These are phyloP conservation scores for Biscutella laevigata DNA, from an alignment of 441 rosid species.

Conservation along the genomic window DNA sequence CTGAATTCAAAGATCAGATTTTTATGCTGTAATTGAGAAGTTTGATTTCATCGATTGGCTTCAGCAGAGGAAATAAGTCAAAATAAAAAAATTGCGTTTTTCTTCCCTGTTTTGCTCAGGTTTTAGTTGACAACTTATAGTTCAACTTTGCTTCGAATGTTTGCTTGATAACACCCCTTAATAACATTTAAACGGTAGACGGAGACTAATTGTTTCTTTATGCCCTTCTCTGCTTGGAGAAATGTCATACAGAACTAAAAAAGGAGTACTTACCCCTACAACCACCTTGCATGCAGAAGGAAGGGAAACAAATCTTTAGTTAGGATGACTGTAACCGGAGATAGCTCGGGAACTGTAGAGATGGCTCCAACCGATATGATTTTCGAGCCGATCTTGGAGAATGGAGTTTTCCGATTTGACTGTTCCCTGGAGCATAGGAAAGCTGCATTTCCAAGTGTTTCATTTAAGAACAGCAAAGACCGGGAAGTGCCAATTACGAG, in stretches of 20 bases:
- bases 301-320: constrained; percentile 17
- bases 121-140: not conserved
- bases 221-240: constrained; percentile 7
- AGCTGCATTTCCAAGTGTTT: constrained; percentile 61
- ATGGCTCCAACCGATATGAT: constrained; percentile 42
- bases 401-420: constrained; percentile 74
- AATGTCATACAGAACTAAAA: constrained; percentile 14
- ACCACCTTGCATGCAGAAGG: constrained; percentile 30
- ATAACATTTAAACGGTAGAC: not conserved
- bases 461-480: constrained; percentile 46
- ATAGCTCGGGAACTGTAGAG: constrained; percentile 27
- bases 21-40: not conserved
- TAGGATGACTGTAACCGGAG: constrained; percentile 38
- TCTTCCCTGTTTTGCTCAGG: not conserved
- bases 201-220: constrained; percentile 4
- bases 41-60: not conserved
- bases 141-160: not conserved
- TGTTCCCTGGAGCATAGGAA: constrained; percentile 47
- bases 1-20: not conserved
- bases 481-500: constrained; percentile 44
- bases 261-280: constrained; percentile 23
- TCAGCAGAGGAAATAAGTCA: not conserved
- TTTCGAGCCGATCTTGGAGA: constrained; percentile 61
- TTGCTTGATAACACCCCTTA: not conserved
- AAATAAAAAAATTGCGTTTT: not conserved